A percentile compares a stretch with the other conserved stretches of the same genome.
phyloP scores from a whole-genome alignment of 129 eudicot species.

The Lactuca sativa region DNA sequence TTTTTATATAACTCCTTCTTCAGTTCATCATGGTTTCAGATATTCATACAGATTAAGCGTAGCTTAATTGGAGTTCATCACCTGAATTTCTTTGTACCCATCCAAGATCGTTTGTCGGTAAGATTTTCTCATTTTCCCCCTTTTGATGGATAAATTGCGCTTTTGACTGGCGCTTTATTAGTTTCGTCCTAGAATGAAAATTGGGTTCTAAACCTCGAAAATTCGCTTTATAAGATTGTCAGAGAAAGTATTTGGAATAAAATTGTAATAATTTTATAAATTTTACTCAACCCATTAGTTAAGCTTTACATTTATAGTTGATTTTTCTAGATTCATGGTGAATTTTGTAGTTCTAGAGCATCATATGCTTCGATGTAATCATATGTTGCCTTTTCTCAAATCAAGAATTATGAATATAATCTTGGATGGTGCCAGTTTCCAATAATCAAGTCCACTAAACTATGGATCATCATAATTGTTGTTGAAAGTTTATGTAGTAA shows the following conservation, averaged over 20 bases:
- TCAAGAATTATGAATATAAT: neutral
- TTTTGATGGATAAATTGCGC: conserved; percentile 9
- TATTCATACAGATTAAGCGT: conserved; percentile 12
- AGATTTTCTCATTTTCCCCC: neutral
- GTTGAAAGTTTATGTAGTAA: too few species aligned
- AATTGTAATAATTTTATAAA: neutral
- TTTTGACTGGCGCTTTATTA: neutral
- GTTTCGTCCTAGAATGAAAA: conserved; percentile 1
- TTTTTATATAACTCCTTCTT: conserved; percentile 15
- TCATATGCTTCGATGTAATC: too few species aligned
- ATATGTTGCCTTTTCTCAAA: neutral
- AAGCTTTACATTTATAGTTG: too few species aligned
- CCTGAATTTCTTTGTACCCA: conserved; percentile 6
- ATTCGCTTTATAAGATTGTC: neutral
- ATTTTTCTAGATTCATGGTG: too few species aligned
- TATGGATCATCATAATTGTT: neutral
- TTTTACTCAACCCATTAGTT: neutral
- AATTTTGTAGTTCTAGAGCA: too few species aligned
- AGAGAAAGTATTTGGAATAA: neutral
- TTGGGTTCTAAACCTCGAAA: neutral
- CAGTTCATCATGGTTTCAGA: conserved; percentile 25
- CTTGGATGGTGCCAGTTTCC: neutral
- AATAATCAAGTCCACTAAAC: neutral
- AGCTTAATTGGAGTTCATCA: conserved; percentile 17
- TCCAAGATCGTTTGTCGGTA: conserved; percentile 25